A percentile compares a stretch with the other conserved stretches of the same genome.
Evolutionary conservation across 1,284 basidiomycete genomes (phyloP).

Genomic region (Schizophyllum amplum): DNA sequence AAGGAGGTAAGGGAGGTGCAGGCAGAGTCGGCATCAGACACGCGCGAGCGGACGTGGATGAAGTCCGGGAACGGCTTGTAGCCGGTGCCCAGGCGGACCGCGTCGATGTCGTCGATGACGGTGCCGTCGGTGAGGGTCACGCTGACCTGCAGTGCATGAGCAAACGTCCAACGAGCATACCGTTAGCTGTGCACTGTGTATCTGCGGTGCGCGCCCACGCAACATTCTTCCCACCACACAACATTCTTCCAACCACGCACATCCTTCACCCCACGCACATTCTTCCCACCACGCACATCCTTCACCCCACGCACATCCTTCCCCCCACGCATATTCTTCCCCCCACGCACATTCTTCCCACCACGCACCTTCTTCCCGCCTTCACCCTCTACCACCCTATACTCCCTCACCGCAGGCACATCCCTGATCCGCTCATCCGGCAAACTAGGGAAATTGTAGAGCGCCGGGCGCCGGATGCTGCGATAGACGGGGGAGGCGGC

Average conservation of each 20-base stretch:
- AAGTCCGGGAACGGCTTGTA: constrained; percentile 33
- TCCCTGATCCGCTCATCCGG: constrained; percentile 31
- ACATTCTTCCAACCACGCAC: no score
- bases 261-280: no score
- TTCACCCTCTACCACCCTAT: constrained; percentile 11
- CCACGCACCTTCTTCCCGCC: neutral
- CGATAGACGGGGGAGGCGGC: constrained; percentile 31
- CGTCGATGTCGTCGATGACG: constrained; percentile 29
- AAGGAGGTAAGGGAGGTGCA: no score
- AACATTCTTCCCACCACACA: no score
- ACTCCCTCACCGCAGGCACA: constrained; percentile 29
- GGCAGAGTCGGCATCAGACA: neutral
- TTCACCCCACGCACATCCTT: no score
- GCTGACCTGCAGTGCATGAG: constrained; percentile 17
- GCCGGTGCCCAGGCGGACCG: constrained; percentile 35
- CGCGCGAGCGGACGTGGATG: constrained; percentile 24
- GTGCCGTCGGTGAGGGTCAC: constrained; percentile 28
- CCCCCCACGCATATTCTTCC: neutral
- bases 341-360: neutral
- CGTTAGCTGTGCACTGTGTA: no score
- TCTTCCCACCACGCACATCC: no score
- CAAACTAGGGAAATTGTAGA: constrained; percentile 32
- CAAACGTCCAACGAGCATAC: neutral
- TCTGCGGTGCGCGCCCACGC: no score
- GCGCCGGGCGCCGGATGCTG: constrained; percentile 29